Conservation (phyloP, 768 basidiomycete species). For the Kockovaella imperatae region DNA sequence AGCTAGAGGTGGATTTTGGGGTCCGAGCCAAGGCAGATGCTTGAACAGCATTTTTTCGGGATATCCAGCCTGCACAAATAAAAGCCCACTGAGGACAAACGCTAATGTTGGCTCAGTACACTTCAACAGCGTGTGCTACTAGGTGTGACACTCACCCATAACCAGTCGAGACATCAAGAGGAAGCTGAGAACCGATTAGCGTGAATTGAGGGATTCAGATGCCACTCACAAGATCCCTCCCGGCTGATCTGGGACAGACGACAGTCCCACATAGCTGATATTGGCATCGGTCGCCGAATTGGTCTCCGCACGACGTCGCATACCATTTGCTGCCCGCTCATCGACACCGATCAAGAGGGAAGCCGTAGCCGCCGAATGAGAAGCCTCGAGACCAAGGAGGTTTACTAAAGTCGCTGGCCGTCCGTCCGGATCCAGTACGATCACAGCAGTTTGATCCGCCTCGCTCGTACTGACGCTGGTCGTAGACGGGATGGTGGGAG, state of each 20-base stretch:
- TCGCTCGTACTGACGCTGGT: no score
- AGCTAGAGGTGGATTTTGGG: conserved; percentile 25
- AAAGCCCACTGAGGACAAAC: not conserved
- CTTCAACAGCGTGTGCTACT: not conserved
- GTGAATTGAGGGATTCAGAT: not conserved
- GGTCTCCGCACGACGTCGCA: no score
- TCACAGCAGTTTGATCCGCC: no score
- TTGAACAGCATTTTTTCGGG: conserved; percentile 26
- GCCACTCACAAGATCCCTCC: conserved; percentile 10
- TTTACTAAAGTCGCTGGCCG: no score
- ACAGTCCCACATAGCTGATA: conserved; percentile 9
- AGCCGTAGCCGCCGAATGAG: no score
- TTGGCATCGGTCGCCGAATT: no score
- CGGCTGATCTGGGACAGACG: conserved; percentile 12
- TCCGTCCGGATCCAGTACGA: no score
- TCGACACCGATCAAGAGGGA: no score
- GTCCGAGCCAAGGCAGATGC: conserved; percentile 23
- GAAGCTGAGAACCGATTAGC: not conserved
- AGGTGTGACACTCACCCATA: conserved; percentile 15
- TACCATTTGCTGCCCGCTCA: no score
- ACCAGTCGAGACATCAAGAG: conserved; percentile 6
- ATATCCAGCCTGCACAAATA: conserved; percentile 18
- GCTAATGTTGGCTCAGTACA: not conserved
- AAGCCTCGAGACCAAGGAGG: no score
- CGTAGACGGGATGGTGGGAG: no score